phyloP scores from a whole-genome alignment of 2,329 filamentous ascomycete genomes.

The Cladosporium sp. region DNA sequence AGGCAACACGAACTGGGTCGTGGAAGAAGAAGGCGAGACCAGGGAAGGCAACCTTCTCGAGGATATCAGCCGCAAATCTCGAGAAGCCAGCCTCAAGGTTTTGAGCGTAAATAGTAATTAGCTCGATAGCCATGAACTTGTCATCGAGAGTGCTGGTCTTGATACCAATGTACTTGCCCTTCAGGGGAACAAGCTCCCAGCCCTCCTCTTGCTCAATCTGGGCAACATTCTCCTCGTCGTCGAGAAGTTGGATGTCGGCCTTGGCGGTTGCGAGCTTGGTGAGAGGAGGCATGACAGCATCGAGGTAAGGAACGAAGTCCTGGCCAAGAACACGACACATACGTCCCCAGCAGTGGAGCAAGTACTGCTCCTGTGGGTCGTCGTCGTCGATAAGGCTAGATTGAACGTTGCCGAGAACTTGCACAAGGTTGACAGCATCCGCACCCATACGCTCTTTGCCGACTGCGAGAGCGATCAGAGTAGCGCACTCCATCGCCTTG shows the following conservation, averaged over 20 bases:
- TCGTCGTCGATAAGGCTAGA: constrained; percentile 83
- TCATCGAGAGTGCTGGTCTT: constrained; percentile 96
- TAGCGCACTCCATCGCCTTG: constrained; percentile 99
- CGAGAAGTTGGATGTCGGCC: constrained; percentile 93
- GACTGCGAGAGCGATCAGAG: constrained; percentile 90
- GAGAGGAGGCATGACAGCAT: constrained; percentile 90
- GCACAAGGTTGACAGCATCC: constrained; percentile 84
- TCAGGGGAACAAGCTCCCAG: constrained; percentile 95
- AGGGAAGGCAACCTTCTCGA: constrained; percentile 94
- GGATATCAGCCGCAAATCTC: constrained; percentile 86
- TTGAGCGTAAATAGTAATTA: constrained; percentile 95
- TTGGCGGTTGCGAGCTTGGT: constrained; percentile 90
- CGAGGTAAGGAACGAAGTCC: constrained; percentile 90
- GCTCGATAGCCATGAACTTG: constrained; percentile 99
- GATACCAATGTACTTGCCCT: constrained; percentile 98
- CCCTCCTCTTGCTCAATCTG: constrained; percentile 92
- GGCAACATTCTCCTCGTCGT: constrained; percentile 92
- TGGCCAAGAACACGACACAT: constrained; percentile 93
- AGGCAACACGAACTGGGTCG: constrained; percentile 92
- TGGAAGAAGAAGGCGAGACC: constrained; percentile 99
- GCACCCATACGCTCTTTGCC: constrained; percentile 87
- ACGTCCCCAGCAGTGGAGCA: constrained; percentile 98
- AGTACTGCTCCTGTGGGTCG: constrained; percentile 93
- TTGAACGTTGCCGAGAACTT: constrained; percentile 85
- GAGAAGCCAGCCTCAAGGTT: constrained; percentile 92